These are phyloP conservation scores for Kodamaea kaohsiungensis DNA, from an alignment of 805 yeast species.

Conservation along the genomic window DNA sequence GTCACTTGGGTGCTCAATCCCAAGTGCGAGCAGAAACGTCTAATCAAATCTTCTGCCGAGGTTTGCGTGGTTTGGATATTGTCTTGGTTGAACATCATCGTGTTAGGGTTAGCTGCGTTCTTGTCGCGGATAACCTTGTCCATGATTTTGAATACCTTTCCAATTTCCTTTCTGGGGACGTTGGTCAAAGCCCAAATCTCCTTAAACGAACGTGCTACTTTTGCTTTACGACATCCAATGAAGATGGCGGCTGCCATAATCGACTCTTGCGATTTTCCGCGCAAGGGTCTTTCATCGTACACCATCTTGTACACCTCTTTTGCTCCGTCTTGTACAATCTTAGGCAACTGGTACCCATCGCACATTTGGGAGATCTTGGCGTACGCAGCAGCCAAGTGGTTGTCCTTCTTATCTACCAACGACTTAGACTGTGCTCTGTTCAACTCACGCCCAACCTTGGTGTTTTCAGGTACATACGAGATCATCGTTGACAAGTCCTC, in stretches of 20 bases:
- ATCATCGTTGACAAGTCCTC: conserved; percentile 92
- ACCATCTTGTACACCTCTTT: conserved; percentile 93
- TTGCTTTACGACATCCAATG: conserved; percentile 91
- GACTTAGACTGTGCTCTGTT: conserved; percentile 87
- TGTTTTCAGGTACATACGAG: conserved; percentile 81
- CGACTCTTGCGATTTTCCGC: conserved; percentile 90
- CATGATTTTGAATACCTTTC: conserved; percentile 85
- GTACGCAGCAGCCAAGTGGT: conserved; percentile 84
- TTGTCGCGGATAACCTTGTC: conserved; percentile 56
- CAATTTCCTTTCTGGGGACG: conserved; percentile 93
- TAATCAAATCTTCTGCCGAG: conserved; percentile 89
- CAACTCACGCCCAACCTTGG: conserved; percentile 84
- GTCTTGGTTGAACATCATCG: conserved; percentile 44
- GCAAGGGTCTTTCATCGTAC: conserved; percentile 78
- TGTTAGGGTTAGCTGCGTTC: conserved; percentile 52
- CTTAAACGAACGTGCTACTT: conserved; percentile 90
- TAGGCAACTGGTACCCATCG: conserved; percentile 93
- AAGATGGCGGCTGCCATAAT: conserved; percentile 96
- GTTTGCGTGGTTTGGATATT: conserved; percentile 76
- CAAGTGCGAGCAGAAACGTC: conserved; percentile 93
- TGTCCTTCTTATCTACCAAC: conserved; percentile 83
- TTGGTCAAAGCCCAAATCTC: conserved; percentile 94
- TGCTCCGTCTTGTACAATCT: conserved; percentile 95
- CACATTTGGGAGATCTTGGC: conserved; percentile 93
- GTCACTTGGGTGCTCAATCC: conserved; percentile 84